phyloP scores from a whole-genome alignment of 192 early-diverging fungal genomes.

The Rhizophlyctis rosea region DNA sequence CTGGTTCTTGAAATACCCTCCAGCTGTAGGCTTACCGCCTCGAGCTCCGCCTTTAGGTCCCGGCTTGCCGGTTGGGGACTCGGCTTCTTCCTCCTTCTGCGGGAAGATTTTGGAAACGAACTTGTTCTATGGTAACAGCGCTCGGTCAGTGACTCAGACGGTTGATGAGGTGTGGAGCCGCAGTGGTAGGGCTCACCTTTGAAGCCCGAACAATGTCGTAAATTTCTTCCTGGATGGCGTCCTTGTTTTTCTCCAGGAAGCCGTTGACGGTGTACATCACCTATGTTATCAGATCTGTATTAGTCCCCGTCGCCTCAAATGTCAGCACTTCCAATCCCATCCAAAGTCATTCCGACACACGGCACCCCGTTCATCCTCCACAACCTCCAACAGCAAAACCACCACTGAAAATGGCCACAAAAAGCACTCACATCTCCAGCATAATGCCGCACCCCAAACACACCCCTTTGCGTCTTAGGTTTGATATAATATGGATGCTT shows the following conservation, averaged over 20 bases:
- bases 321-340: too few species aligned
- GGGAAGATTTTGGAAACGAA: constrained; percentile 44
- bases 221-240: constrained; percentile 52
- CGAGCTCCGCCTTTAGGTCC: constrained; percentile 14
- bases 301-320: too few species aligned
- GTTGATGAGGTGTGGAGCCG: constrained; percentile 3
- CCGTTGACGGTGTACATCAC: constrained; percentile 44
- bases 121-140: constrained; percentile 10
- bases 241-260: constrained; percentile 59
- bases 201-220: constrained; percentile 49
- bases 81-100: constrained; percentile 29
- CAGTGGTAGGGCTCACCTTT: constrained; percentile 18
- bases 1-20: constrained; percentile 39
- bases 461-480: constrained; percentile 42
- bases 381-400: too few species aligned
- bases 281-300: too few species aligned
- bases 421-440: constrained; percentile 45
- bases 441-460: constrained; percentile 56
- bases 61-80: constrained; percentile 20
- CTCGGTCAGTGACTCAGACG: not conserved
- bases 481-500: constrained; percentile 52
- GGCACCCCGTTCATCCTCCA: too few species aligned
- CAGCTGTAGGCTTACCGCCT: constrained; percentile 41
- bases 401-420: too few species aligned
- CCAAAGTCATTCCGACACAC: too few species aligned